phyloP scores from a whole-genome alignment of 2,329 filamentous ascomycete genomes.

The Chrysosporium queenslandicum region DNA sequence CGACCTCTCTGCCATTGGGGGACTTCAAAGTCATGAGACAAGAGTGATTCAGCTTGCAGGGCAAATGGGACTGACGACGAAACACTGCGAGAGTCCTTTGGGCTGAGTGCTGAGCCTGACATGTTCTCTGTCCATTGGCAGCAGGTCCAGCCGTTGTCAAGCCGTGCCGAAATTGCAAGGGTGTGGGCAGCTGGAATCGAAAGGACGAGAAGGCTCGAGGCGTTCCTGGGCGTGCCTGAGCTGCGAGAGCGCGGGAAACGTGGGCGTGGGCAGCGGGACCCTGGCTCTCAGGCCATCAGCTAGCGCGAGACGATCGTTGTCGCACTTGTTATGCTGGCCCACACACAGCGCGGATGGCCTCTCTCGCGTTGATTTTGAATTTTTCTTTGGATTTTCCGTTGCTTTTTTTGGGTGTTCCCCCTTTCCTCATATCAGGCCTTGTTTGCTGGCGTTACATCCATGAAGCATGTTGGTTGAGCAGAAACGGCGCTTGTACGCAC shows the following conservation, averaged over 20 bases:
- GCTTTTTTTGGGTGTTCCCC: no score
- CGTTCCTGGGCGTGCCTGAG: not conserved
- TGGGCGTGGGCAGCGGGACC: not conserved
- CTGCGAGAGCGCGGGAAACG: not conserved
- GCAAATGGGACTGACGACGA: not conserved
- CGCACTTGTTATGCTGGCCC: no score
- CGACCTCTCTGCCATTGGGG: no score
- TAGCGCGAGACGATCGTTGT: not conserved
- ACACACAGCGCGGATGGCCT: no score
- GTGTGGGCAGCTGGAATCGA: not conserved
- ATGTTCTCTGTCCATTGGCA: slow-evolving; percentile 4
- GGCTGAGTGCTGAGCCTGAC: slow-evolving; percentile 1
- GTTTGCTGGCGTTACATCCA: no score
- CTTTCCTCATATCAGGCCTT: no score
- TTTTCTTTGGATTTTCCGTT: no score
- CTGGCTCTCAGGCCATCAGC: not conserved
- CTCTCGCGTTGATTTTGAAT: no score
- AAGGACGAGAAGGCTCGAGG: not conserved
- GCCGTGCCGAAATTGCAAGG: not conserved
- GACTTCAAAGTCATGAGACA: no score
- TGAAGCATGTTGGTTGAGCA: no score
- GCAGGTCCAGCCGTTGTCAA: not conserved
- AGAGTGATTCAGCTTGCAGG: no score
- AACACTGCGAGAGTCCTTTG: not conserved
- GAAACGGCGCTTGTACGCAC: no score